Evolutionary conservation across 495 filamentous ascomycete species (phyloP).

Genomic region (Terfezia boudieri): DNA sequence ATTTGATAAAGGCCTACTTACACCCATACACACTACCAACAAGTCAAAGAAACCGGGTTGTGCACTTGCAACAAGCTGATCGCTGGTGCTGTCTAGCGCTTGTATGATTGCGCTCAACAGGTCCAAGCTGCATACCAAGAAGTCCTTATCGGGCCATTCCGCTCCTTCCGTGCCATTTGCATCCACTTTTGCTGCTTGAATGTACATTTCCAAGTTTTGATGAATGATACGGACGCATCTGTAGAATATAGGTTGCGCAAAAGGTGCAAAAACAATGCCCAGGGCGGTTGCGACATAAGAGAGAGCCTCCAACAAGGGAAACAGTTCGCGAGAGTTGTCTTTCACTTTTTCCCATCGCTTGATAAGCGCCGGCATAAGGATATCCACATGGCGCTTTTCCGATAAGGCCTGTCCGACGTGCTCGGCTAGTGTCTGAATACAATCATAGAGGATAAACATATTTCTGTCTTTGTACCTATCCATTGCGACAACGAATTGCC

Average conservation of each 20-base stretch:
- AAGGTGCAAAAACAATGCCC: constrained; percentile 59
- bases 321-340: constrained; percentile 81
- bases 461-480: constrained; percentile 91
- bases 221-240: constrained; percentile 82
- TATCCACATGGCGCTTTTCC: constrained; percentile 49
- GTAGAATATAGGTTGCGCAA: constrained; percentile 58
- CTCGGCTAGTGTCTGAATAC: constrained; percentile 90
- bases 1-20: constrained; percentile 3
- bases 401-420: constrained; percentile 62
- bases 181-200: constrained; percentile 27
- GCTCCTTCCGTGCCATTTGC: constrained; percentile 29
- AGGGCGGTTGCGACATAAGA: constrained; percentile 84
- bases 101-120: constrained; percentile 87
- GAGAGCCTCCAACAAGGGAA: constrained; percentile 82
- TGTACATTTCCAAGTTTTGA: constrained; percentile 58
- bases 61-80: constrained; percentile 47
- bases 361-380: constrained; percentile 89
- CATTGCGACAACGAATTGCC: constrained; percentile 83
- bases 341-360: constrained; percentile 67
- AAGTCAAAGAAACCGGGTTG: constrained; percentile 76
- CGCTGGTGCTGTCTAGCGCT: constrained; percentile 59
- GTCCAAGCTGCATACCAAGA: constrained; percentile 87
- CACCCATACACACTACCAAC: constrained; percentile 64
- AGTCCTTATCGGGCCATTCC: constrained; percentile 87
- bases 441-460: constrained; percentile 98